A percentile compares a stretch with the other conserved stretches of the same genome.
phyloP scores from a whole-genome alignment of 164 flowering plant genomes.

The Buxus sempervirens region DNA sequence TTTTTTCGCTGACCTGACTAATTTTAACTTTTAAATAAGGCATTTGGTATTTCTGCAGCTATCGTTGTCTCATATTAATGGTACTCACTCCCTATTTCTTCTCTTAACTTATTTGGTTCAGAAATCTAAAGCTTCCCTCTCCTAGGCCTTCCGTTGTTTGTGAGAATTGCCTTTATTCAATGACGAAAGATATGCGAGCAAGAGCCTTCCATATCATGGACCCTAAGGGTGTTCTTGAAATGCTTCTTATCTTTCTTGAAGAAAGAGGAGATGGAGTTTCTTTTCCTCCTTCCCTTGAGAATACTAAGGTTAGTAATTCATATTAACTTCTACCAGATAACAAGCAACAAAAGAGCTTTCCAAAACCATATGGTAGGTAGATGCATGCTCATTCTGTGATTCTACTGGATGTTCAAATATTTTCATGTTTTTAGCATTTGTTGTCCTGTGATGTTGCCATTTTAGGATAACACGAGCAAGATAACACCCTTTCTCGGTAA shows the following conservation, averaged over 20 bases:
- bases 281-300: conserved; percentile 41
- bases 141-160: conserved; percentile 81
- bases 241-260: conserved; percentile 84
- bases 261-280: conserved; percentile 47
- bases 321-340: neutral
- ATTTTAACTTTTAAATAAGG: too few species aligned
- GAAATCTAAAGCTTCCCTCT: conserved; percentile 93
- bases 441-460: neutral
- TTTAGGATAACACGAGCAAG: conserved; percentile 52
- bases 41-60: neutral
- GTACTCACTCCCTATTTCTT: neutral
- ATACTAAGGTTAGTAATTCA: conserved; percentile 30
- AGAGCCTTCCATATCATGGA: conserved; percentile 92
- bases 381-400: neutral
- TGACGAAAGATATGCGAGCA: conserved; percentile 60
- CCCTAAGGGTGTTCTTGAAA: conserved; percentile 77
- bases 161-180: conserved; percentile 82
- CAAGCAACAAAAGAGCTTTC: conserved; percentile 1
- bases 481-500: conserved; percentile 67
- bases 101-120: conserved; percentile 16
- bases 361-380: neutral
- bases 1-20: too few species aligned
- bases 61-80: neutral
- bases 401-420: neutral
- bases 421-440: neutral